These are phyloP conservation scores for Quercus alba DNA, from an alignment of 306 rosid species.

Conservation along the genomic window DNA sequence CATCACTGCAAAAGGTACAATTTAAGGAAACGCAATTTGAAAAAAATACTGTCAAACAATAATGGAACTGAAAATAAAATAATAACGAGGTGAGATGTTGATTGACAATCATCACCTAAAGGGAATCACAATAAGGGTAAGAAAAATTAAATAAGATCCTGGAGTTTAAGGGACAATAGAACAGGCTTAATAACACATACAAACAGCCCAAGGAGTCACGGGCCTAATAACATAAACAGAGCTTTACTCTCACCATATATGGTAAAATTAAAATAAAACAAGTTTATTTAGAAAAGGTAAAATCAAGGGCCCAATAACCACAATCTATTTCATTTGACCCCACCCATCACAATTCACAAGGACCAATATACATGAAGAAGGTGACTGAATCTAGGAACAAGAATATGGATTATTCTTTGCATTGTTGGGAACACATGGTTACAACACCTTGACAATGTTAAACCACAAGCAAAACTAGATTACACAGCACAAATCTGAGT, in stretches of 20 bases:
- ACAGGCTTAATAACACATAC: constrained; percentile 2
- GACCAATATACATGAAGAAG: background rate
- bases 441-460: background rate
- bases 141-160: background rate
- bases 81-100: background rate
- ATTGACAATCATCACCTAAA: background rate
- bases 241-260: background rate
- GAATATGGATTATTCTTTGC: background rate
- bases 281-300: background rate
- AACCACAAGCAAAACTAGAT: background rate
- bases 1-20: background rate
- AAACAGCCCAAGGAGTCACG: background rate
- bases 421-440: background rate
- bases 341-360: background rate
- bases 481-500: background rate
- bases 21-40: background rate
- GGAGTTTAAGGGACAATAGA: background rate
- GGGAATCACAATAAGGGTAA: background rate
- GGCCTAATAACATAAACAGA: background rate
- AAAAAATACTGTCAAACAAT: background rate
- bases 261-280: background rate
- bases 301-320: background rate
- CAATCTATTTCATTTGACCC: background rate
- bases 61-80: background rate
- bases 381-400: background rate